Evolutionary conservation across 495 filamentous ascomycete species (phyloP).

Genomic region (Penicillium verhagenii): DNA sequence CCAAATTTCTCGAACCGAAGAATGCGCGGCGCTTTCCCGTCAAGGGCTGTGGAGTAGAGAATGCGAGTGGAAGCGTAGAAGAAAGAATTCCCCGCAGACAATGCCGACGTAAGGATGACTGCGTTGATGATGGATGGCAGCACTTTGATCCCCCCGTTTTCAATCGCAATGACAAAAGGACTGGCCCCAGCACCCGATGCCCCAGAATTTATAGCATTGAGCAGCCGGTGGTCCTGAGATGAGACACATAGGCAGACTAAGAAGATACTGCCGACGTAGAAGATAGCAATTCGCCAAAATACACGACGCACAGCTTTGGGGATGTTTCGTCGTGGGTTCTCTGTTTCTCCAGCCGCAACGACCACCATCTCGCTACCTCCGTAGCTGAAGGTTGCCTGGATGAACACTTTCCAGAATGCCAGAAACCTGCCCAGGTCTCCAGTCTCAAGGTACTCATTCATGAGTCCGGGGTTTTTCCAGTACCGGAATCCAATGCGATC

Average conservation of each 20-base stretch:
- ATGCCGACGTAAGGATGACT: constrained; percentile 62
- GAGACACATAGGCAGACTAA: constrained; percentile 50
- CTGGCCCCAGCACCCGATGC: constrained; percentile 37
- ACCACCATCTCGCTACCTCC: constrained; percentile 67
- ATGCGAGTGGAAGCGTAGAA: constrained; percentile 70
- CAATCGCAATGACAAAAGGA: constrained; percentile 43
- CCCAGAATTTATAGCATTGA: constrained; percentile 34
- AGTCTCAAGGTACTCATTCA: constrained; percentile 40
- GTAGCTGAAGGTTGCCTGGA: constrained; percentile 46
- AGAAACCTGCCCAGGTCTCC: constrained; percentile 43
- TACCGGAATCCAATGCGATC: constrained; percentile 40
- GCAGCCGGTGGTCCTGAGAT: constrained; percentile 13
- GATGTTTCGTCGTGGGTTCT: constrained; percentile 70
- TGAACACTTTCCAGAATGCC: constrained; percentile 38
- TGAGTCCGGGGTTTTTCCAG: constrained; percentile 50
- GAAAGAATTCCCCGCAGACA: constrained; percentile 68
- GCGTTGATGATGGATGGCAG: constrained; percentile 75
- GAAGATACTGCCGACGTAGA: constrained; percentile 62
- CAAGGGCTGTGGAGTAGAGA: constrained; percentile 65
- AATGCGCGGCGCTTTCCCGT: constrained; percentile 61
- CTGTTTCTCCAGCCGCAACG: constrained; percentile 75
- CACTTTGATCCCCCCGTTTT: constrained; percentile 57
- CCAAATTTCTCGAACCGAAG: constrained; percentile 44
- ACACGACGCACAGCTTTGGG: constrained; percentile 75
- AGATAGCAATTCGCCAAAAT: constrained; percentile 79